Evolutionary conservation across 2,329 filamentous ascomycete species (phyloP).

Genomic region (Samsoniella hepiali): DNA sequence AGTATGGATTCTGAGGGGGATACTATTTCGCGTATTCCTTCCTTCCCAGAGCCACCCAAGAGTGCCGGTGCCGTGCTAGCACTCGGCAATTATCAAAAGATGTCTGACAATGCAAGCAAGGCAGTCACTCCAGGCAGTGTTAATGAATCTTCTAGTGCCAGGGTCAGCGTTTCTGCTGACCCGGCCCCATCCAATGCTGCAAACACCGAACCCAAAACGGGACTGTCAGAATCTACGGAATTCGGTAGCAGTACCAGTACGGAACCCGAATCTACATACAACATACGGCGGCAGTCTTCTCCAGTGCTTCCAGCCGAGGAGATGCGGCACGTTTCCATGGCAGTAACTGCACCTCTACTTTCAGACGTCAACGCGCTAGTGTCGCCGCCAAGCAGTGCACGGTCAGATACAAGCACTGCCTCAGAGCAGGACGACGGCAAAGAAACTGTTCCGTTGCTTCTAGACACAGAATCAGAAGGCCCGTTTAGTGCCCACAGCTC

Average conservation of each 20-base stretch:
- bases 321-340: slow-evolving; percentile 19
- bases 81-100: background rate
- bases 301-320: slow-evolving; percentile 45
- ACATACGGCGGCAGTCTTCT: slow-evolving; percentile 46
- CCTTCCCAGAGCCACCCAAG: slow-evolving; percentile 47
- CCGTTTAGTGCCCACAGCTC: slow-evolving; percentile 8
- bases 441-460: slow-evolving; percentile 43
- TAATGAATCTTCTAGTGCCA: background rate
- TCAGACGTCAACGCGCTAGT: background rate
- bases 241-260: slow-evolving; percentile 4
- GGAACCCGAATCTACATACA: slow-evolving; percentile 10
- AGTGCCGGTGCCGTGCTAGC: slow-evolving; percentile 31
- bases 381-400: slow-evolving; percentile 9
- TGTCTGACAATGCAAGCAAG: background rate
- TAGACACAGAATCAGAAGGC: slow-evolving; percentile 34
- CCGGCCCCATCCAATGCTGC: slow-evolving; percentile 2
- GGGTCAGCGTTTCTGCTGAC: slow-evolving; percentile 5
- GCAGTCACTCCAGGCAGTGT: slow-evolving; percentile 1
- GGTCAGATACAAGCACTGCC: background rate
- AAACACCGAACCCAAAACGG: background rate
- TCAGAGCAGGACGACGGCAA: background rate
- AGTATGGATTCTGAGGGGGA: slow-evolving; percentile 43
- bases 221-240: slow-evolving; percentile 1
- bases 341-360: background rate
- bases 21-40: slow-evolving; percentile 49